phyloP scores from a whole-genome alignment of 2,329 filamentous ascomycete species.

The Colletotrichum tropicale region DNA sequence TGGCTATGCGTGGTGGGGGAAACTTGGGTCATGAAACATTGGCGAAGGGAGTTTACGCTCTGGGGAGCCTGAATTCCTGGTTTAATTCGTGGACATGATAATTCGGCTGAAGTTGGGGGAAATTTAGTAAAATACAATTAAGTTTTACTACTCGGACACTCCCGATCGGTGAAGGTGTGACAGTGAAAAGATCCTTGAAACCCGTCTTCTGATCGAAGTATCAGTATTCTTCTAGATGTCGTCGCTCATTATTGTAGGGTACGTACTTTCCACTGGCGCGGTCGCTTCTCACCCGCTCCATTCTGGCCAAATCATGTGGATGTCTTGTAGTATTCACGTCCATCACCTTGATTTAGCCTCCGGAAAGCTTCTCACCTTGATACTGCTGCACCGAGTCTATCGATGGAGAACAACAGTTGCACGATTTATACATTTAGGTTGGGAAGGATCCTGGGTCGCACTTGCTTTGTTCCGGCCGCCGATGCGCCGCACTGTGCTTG shows the following conservation, averaged over 20 bases:
- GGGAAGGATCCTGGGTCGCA: background rate
- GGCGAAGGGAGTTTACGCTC: background rate
- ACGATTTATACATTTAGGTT: background rate
- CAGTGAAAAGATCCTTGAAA: background rate
- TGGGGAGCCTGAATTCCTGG: conserved; percentile 1
- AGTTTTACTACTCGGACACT: background rate
- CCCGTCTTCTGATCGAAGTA: background rate
- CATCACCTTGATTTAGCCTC: background rate
- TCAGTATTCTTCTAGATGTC: background rate
- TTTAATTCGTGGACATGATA: conserved; percentile 2
- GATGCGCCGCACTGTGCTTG: background rate
- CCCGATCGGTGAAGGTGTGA: background rate
- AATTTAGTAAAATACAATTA: background rate
- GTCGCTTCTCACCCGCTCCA: background rate
- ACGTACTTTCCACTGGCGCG: background rate
- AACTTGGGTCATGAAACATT: background rate
- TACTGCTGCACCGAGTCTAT: background rate
- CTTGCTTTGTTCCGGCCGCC: background rate
- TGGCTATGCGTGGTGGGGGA: background rate
- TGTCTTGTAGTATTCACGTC: background rate
- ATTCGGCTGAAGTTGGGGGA: conserved; percentile 6
- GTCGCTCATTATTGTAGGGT: background rate
- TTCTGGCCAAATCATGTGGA: background rate
- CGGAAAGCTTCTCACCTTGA: background rate
- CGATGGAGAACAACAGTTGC: background rate